Evolutionary conservation across 805 yeast species (phyloP), one percentile per base, ranked within the genome.

Genomic region (Sugiyamaella valdiviana): DNA sequence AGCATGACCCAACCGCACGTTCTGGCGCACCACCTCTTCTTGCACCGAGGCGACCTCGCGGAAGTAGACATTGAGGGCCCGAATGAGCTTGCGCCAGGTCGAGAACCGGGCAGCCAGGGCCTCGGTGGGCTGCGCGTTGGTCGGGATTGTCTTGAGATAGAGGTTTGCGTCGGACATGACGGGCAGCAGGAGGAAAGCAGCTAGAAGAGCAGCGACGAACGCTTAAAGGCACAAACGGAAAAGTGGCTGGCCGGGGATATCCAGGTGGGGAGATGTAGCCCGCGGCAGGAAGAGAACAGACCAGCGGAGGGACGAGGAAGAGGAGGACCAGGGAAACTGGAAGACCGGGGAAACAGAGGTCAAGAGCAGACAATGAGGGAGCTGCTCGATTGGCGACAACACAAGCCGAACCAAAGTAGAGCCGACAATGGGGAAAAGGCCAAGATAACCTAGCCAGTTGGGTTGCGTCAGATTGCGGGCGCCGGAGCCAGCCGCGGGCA

Each of bases 21-120:
- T 93, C 60, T 87, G 95, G 51, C 95, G 78, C 32, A 85, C 81
- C 15, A 87, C 77, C 62, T 90, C 96, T 64, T 90, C 96, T 63
- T 89, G 93, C 49, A 86, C 90, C 12, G 85, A 76, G 7, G 87
- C 88, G 36, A 80, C 82, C 60, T 89, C 96, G 52, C 77, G 78
- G 53, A 91, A 72, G 61, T 91, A 91, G 42, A 75, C 78, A 17
- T 86, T 74, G 48, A 91, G 68, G 32, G 91, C 83, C 52, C 81
- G 79, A 49, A 89, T 80, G 48, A 90, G 79, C 37, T 77, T 75
- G 50, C 96, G 73, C 96, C 97, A 91, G 2, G 95, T 83, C 44
- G 81, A 75, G 64, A 91, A 90, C 53, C 98, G 73, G 23, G 78
- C 75, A 1, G 96, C 93, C 51, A 91, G 71, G 5, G 85, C 78